phyloP scores from a whole-genome alignment of 306 rosid species.

The Dryas octopetala region DNA sequence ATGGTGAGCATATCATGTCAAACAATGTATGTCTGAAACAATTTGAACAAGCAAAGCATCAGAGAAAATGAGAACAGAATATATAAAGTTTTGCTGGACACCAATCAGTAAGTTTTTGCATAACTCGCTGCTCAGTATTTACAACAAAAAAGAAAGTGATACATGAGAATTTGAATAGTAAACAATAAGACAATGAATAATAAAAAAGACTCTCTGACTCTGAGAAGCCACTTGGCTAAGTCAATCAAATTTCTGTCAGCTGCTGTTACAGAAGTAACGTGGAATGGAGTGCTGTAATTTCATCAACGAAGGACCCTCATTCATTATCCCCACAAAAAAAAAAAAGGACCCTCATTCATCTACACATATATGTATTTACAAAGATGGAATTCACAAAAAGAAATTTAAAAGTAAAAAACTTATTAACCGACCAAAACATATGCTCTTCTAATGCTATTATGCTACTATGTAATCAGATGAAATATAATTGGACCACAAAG shows the following conservation, averaged over 20 bases:
- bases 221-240: constrained; percentile 10
- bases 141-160: neutral
- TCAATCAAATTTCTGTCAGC: constrained; percentile 18
- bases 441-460: constrained; percentile 27
- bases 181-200: neutral
- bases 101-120: neutral
- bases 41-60: neutral
- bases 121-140: neutral
- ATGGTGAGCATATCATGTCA: no score
- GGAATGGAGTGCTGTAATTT: constrained; percentile 23
- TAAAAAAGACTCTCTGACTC: neutral
- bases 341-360: constrained; percentile 32
- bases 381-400: constrained; percentile 24
- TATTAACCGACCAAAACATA: constrained; percentile 31
- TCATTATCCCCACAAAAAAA: no score
- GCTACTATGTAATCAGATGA: constrained; percentile 24
- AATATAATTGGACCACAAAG: constrained; percentile 28
- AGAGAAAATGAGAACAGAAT: neutral
- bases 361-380: constrained; percentile 48
- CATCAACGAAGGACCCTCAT: constrained; percentile 18
- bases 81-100: neutral
- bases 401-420: constrained; percentile 19
- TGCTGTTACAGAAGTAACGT: constrained; percentile 11
- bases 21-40: neutral
- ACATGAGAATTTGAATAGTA: neutral